These are phyloP conservation scores for Hansenula sp. DNA, from an alignment of 1,139 yeast genomes.

Conservation along the genomic window DNA sequence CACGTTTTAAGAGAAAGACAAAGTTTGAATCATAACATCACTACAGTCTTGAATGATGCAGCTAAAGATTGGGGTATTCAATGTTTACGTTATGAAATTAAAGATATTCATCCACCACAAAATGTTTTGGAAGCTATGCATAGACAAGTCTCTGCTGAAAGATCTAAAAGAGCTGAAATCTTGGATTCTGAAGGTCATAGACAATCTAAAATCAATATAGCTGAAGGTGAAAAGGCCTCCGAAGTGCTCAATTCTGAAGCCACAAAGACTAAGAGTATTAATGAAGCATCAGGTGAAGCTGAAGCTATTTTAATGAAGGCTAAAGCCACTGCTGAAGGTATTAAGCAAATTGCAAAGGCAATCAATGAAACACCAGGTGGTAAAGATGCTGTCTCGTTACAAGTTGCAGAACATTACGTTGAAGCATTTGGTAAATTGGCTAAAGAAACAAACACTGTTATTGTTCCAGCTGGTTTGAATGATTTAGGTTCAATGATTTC, in stretches of 20 bases:
- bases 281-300: slow-evolving; percentile 66
- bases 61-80: slow-evolving; percentile 84
- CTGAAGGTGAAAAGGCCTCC: slow-evolving; percentile 75
- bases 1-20: slow-evolving; percentile 76
- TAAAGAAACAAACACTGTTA: slow-evolving; percentile 73
- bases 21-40: slow-evolving; percentile 65
- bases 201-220: slow-evolving; percentile 73
- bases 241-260: slow-evolving; percentile 73
- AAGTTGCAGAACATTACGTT: slow-evolving; percentile 80
- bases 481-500: slow-evolving; percentile 76
- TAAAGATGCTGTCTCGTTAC: slow-evolving; percentile 68
- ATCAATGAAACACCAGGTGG: slow-evolving; percentile 69
- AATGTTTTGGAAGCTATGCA: slow-evolving; percentile 91
- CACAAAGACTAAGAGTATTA: slow-evolving; percentile 53
- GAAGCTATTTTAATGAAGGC: slow-evolving; percentile 64
- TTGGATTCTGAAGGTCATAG: slow-evolving; percentile 83
- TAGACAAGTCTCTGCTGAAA: slow-evolving; percentile 81
- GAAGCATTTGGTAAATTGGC: slow-evolving; percentile 81
- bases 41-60: slow-evolving; percentile 78
- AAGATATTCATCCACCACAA: slow-evolving; percentile 84
- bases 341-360: slow-evolving; percentile 60
- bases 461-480: slow-evolving; percentile 72
- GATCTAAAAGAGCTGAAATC: slow-evolving; percentile 83
- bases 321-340: slow-evolving; percentile 73
- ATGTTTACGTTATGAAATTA: slow-evolving; percentile 80